Evolutionary conservation across 345 rosid species (phyloP).

Genomic region (Camelina hispida): DNA sequence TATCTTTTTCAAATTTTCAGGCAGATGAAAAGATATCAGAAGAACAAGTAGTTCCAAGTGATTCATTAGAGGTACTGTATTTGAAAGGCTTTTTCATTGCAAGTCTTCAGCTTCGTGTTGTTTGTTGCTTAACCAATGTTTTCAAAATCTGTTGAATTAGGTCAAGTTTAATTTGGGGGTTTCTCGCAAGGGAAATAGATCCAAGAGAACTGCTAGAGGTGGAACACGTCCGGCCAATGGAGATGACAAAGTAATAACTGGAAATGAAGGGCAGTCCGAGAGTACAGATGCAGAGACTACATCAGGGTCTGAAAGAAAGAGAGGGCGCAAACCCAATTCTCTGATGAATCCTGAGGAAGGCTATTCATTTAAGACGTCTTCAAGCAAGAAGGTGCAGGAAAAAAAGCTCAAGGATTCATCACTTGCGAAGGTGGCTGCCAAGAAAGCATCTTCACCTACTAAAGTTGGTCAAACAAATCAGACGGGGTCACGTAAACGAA

Average conservation of each 20-base stretch:
- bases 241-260: conserved; percentile 22
- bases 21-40: conserved; percentile 31
- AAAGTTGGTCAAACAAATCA: conserved; percentile 44
- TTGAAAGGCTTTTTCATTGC: conserved; percentile 7
- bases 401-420: conserved; percentile 42
- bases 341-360: conserved; percentile 74
- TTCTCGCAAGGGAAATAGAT: conserved; percentile 33
- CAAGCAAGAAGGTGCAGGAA: conserved; percentile 41
- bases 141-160: conserved; percentile 40
- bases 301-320: conserved; percentile 49
- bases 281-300: conserved; percentile 48
- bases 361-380: conserved; percentile 42
- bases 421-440: conserved; percentile 41
- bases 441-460: conserved; percentile 44
- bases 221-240: conserved; percentile 17
- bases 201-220: conserved; percentile 32
- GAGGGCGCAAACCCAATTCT: conserved; percentile 69
- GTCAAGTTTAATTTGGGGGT: conserved; percentile 18
- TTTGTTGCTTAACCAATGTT: conserved; percentile 18
- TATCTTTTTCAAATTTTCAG: conserved; percentile 31
- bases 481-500: conserved; percentile 45
- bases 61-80: conserved; percentile 37
- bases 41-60: conserved; percentile 30
- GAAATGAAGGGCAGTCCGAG: conserved; percentile 34
- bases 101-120: conserved; percentile 4